A percentile compares a stretch with the other conserved stretches of the same genome.
Evolutionary conservation across 345 rosid genomes (phyloP).

Genomic region (Brassica nigra): DNA sequence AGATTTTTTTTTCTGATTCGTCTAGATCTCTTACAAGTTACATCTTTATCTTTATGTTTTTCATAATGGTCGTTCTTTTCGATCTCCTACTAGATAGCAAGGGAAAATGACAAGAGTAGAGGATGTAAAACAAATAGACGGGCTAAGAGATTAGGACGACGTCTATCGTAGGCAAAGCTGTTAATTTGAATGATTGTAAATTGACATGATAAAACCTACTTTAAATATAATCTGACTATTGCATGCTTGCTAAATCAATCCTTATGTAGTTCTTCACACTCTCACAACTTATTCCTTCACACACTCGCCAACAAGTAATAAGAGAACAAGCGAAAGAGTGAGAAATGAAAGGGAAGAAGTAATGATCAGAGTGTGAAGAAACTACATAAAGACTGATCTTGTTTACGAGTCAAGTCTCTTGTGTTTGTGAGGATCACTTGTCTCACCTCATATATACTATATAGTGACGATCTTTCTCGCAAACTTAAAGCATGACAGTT

Average conservation of each 20-base stretch:
- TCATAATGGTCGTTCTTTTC: not conserved
- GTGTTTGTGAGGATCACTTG: not conserved
- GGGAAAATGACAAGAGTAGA: slow-evolving; percentile 17
- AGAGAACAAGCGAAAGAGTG: not conserved
- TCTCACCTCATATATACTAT: not conserved
- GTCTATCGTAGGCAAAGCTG: not conserved
- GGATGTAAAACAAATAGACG: slow-evolving; percentile 4
- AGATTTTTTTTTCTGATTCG: not conserved
- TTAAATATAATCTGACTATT: not conserved
- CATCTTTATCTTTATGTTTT: not conserved
- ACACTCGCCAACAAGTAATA: not conserved
- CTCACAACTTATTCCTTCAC: not conserved
- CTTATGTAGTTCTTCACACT: not conserved
- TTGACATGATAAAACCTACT: not conserved
- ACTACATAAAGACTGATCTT: not conserved
- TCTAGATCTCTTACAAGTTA: not conserved
- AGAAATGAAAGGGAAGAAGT: not conserved
- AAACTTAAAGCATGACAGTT: not conserved
- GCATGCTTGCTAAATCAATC: not conserved
- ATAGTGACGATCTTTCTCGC: not conserved
- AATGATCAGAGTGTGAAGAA: slow-evolving; percentile 4
- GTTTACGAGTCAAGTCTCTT: not conserved
- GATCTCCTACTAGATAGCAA: not conserved
- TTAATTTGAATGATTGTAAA: not conserved
- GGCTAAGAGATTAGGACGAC: slow-evolving; percentile 8